Evolutionary conservation across 768 basidiomycete species (phyloP).

Genomic region (Leccinum ochraceum): DNA sequence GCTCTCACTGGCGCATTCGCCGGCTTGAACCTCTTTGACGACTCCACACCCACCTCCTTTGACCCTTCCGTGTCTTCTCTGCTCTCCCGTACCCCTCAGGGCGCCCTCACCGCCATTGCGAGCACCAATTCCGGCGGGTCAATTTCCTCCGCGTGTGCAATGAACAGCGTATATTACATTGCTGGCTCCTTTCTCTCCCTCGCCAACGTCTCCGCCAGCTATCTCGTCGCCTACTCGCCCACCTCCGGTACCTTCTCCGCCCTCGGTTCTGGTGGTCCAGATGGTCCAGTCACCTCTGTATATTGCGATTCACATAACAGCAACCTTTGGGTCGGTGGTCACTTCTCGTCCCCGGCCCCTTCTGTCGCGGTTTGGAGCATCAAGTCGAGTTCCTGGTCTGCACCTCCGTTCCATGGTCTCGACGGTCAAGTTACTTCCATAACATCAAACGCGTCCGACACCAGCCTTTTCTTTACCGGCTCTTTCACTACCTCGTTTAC

Average conservation of each 20-base stretch:
- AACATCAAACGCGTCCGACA: slow-evolving; percentile 64
- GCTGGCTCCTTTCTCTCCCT: slow-evolving; percentile 84
- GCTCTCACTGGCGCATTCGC: slow-evolving; percentile 87
- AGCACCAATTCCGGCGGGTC: slow-evolving; percentile 79
- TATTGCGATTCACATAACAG: slow-evolving; percentile 70
- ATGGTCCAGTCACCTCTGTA: slow-evolving; percentile 70
- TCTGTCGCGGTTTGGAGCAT: slow-evolving; percentile 74
- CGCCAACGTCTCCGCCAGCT: slow-evolving; percentile 55
- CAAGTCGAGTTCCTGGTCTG: slow-evolving; percentile 66
- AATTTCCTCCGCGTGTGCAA: slow-evolving; percentile 71
- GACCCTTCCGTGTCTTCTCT: slow-evolving; percentile 74
- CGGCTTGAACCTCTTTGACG: slow-evolving; percentile 78
- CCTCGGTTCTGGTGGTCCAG: slow-evolving; percentile 68
- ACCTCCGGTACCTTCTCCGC: slow-evolving; percentile 57
- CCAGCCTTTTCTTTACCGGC: slow-evolving; percentile 85
- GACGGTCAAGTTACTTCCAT: slow-evolving; percentile 74
- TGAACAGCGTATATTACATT: slow-evolving; percentile 71
- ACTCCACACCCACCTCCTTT: slow-evolving; percentile 53
- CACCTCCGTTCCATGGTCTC: slow-evolving; percentile 81
- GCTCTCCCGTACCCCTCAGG: slow-evolving; percentile 62
- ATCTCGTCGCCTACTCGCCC: slow-evolving; percentile 76
- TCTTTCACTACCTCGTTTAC: slow-evolving; percentile 79
- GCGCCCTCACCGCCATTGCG: slow-evolving; percentile 67
- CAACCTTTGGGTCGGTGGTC: slow-evolving; percentile 80
- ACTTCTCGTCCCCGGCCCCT: slow-evolving; percentile 64